Base-by-base conservation (phyloP, 2,329 filamentous ascomycete genomes). In the Exutisphaerella laricina region DNA sequence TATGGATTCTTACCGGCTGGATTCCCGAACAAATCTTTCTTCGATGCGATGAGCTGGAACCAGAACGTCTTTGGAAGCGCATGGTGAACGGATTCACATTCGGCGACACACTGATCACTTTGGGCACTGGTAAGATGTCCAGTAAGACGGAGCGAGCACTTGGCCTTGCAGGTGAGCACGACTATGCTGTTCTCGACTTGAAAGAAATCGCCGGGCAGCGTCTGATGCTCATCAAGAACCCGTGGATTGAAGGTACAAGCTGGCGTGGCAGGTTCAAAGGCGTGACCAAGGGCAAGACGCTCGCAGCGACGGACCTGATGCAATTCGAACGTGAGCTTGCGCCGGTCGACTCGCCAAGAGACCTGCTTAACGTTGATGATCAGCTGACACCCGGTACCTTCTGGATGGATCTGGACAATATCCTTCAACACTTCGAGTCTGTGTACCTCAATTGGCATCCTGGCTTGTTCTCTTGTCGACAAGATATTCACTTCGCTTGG, bases 391-490 rank as follows among this genome's bases (percentile, higher is more conserved):
- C 84, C 0, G 88, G 88, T n/a, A 87, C 84, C 1, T 94, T 95
- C 60, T 97, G 92, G 90, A 94, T 97, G 67, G 80, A 83, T 17
- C 79, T 92, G 20, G 85, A 94, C 54, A 85, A 88, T 51, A 80
- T 96, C 3, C 77, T 87, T 25, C 88, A 95, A 58, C 82, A 95
- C 60, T 98, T 96, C 51, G 88, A 97, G 62, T 94, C 89, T 13
- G 79, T 98, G 54, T 98, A 97, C 64, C 73, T 98, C 41, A 98
- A 97, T 66, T 98, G 92, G 92, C 96, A 95, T 53, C 89, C 92
- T 0, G 75, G 77, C 0, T 71, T 95, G 1, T 98, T 98, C 66
- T 71, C 71, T 1, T 70, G 85, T 60, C 81, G 89, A 6, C 83
- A 95, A 63, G 89, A 98, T 57, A 80, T 89, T 43, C 92, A 98